These are phyloP conservation scores for Acaromyces ingoldii DNA, from an alignment of 1,284 basidiomycete genomes.

Conservation along the genomic window DNA sequence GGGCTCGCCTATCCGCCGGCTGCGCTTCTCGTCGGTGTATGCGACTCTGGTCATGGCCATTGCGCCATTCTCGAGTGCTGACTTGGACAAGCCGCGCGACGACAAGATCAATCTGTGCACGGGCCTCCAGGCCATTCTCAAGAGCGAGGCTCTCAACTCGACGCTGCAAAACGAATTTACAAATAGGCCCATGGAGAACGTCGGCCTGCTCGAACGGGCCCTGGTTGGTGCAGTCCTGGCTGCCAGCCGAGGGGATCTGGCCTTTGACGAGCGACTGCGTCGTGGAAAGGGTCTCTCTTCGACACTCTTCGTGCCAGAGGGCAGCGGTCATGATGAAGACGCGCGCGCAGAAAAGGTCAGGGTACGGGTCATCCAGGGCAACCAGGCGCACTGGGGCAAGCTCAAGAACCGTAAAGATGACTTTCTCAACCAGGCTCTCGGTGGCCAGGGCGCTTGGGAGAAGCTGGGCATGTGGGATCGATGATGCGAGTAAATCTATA, in stretches of 20 bases:
- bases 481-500: too few relatives aligned
- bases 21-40: slow-evolving; percentile 39
- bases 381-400: slow-evolving; percentile 8
- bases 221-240: not conserved
- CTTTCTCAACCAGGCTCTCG: slow-evolving; percentile 5
- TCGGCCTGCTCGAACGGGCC: slow-evolving; percentile 1
- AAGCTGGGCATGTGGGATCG: too few relatives aligned
- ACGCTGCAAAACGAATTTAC: slow-evolving; percentile 4
- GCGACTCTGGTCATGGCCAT: slow-evolving; percentile 34
- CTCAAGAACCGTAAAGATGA: slow-evolving; percentile 8
- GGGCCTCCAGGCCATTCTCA: not conserved
- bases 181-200: not conserved
- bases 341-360: not conserved
- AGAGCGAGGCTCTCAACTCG: not conserved
- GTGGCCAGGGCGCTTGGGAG: slow-evolving; percentile 5
- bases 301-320: too few relatives aligned
- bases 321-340: not conserved
- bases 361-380: slow-evolving; percentile 7
- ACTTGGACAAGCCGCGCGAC: not conserved
- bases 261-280: not conserved
- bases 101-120: slow-evolving; percentile 2
- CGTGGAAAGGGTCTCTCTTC: too few relatives aligned
- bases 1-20: slow-evolving; percentile 26
- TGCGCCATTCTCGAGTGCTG: slow-evolving; percentile 14
- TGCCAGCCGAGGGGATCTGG: too few relatives aligned